Percentiles rank a stretch among this genome's conserved stretches.
These are phyloP conservation scores for Linum trigynum DNA, from an alignment of 345 rosid genomes.

Conservation along the genomic window DNA sequence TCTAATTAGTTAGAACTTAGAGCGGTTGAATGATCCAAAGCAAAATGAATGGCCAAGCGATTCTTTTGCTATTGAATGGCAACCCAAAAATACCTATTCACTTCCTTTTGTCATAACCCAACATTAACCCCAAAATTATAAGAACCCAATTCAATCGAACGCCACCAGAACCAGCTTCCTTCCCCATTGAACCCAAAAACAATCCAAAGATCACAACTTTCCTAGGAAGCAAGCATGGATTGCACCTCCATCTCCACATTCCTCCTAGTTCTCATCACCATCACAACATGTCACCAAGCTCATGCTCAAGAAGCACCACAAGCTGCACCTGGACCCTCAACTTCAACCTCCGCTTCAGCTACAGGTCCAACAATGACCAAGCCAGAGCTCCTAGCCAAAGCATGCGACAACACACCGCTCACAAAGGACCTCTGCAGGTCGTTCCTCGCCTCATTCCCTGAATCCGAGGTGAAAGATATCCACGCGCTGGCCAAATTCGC, in stretches of 20 bases:
- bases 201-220: neutral
- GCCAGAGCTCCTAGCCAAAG: neutral
- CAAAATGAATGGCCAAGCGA: neutral
- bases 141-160: neutral
- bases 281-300: neutral
- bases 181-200: too few species aligned
- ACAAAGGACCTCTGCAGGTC: constrained; percentile 12
- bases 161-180: too few species aligned
- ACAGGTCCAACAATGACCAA: neutral
- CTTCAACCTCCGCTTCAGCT: neutral
- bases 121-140: neutral
- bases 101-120: neutral
- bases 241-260: neutral
- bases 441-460: constrained; percentile 1
- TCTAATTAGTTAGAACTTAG: too few species aligned
- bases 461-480: neutral
- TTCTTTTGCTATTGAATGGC: neutral
- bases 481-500: constrained; percentile 10
- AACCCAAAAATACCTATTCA: neutral
- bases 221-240: neutral
- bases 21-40: too few species aligned
- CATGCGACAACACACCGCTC: constrained; percentile 11
- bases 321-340: neutral
- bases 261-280: neutral
- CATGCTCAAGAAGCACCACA: neutral